These are phyloP conservation scores for Euryodendron excelsum DNA, from an alignment of 148 eudicot species.

Conservation along the genomic window DNA sequence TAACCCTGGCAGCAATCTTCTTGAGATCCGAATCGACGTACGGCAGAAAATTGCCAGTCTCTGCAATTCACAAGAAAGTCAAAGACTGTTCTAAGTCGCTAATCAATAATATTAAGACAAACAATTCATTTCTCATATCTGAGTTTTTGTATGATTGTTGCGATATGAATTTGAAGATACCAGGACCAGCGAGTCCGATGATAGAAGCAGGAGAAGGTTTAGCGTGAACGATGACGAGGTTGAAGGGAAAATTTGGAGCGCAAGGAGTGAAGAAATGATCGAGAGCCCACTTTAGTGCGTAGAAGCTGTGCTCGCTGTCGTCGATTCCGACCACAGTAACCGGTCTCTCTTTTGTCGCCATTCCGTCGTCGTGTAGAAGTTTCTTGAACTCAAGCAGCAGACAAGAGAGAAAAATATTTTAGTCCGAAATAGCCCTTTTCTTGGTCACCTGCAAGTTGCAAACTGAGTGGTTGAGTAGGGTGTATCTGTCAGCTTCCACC, in stretches of 20 bases:
- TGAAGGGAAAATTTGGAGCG: slow-evolving; percentile 40
- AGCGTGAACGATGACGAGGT: slow-evolving; percentile 53
- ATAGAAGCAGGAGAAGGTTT: slow-evolving; percentile 45
- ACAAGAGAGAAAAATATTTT: too few relatives aligned
- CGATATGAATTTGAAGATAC: background rate
- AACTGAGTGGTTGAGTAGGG: too few relatives aligned
- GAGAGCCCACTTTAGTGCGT: slow-evolving; percentile 63
- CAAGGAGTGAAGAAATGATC: slow-evolving; percentile 49
- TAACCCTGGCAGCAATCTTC: slow-evolving; percentile 46
- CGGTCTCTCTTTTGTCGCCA: slow-evolving; percentile 33
- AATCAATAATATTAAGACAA: background rate
- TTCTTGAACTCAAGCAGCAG: background rate
- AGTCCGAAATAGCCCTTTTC: too few relatives aligned
- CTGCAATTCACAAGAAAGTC: slow-evolving; percentile 19
- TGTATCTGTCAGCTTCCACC: too few relatives aligned
- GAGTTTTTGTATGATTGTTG: too few relatives aligned
- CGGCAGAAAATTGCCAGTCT: slow-evolving; percentile 41
- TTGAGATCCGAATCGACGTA: slow-evolving; percentile 41
- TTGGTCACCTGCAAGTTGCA: too few relatives aligned
- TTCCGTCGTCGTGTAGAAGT: background rate
- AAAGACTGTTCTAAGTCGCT: background rate
- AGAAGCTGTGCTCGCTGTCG: slow-evolving; percentile 59
- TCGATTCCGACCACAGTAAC: slow-evolving; percentile 56
- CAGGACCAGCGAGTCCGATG: slow-evolving; percentile 50
- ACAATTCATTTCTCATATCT: too few relatives aligned